phyloP scores from a whole-genome alignment of 345 rosid species.

The Populus tremula region DNA sequence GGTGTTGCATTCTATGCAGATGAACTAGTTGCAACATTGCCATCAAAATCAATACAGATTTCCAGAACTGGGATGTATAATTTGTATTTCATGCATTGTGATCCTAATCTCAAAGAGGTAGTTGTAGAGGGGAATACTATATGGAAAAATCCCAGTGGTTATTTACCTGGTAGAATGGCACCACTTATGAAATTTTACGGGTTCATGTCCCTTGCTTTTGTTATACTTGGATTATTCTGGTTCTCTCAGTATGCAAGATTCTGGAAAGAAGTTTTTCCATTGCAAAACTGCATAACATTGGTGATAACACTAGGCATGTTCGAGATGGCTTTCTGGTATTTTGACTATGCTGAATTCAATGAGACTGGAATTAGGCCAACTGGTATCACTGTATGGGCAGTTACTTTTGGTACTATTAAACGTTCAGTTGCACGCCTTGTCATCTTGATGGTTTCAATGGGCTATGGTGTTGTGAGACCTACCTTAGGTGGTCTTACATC shows the following conservation, averaged over 20 bases:
- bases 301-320: slow-evolving; percentile 90
- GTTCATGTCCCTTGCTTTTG: slow-evolving; percentile 84
- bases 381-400: slow-evolving; percentile 91
- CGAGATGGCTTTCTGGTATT: slow-evolving; percentile 98
- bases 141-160: slow-evolving; percentile 93
- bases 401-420: slow-evolving; percentile 73
- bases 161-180: slow-evolving; percentile 95
- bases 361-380: slow-evolving; percentile 83
- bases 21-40: slow-evolving; percentile 50
- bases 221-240: slow-evolving; percentile 84
- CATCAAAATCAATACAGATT: slow-evolving; percentile 51
- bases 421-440: slow-evolving; percentile 73
- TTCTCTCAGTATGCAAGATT: slow-evolving; percentile 88
- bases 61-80: slow-evolving; percentile 92
- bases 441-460: slow-evolving; percentile 90
- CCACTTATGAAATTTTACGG: slow-evolving; percentile 88
- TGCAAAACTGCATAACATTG: slow-evolving; percentile 82
- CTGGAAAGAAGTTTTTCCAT: slow-evolving; percentile 87
- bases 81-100: slow-evolving; percentile 86
- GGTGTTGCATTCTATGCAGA: slow-evolving; percentile 52
- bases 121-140: slow-evolving; percentile 76
- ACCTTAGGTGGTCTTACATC: slow-evolving; percentile 88
- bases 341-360: slow-evolving; percentile 84
- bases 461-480: slow-evolving; percentile 97
- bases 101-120: slow-evolving; percentile 59